Evolutionary conservation across 306 rosid genomes (phyloP), one percentile per base, ranked within the genome.

Genomic region (Neltuma alba): DNA sequence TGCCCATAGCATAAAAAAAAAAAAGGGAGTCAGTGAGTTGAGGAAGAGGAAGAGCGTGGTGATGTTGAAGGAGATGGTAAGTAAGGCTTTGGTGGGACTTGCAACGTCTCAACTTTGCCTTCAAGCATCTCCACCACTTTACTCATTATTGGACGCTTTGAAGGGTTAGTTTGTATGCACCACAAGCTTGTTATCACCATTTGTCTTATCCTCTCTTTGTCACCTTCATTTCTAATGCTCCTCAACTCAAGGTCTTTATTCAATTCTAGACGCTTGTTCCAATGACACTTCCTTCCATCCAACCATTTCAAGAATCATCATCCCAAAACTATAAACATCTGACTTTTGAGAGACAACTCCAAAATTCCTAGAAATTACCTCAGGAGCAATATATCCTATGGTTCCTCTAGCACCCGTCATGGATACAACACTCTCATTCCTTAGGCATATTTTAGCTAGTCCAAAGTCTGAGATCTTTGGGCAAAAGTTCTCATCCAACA

Each of bases 71-170:
- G 83, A 37, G 74, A 79, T 33, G 86, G 81, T 64, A 60, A 16
- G 62, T 70, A 74, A 23, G 86, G 90, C 38, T 79, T 84, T 23
- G 86, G 84, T 50, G 86, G 88, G 0, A 84, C 25, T 11, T 65
- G 57, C 57, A 82, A 74, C 18, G 41, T 36, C 0, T 70, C 79
- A 1, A 50, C 28, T 31, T 50, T 85, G 0, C 82, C 87, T 74
- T 85, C 89, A 14, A 85, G 50, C 85, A 88, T 80, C 6, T 88
- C 82, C 1, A 83, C 58, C 9, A 85, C 87, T 65, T 23, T 9
- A 13, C 7, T 62, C 44, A 83, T 85, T 0, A 81, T 0, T 7
- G 89, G 85, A 12, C 84, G 20, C 0, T 54, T 10, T 21, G 15
- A 9, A 64, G 42, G 70, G 16, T 34, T 9, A 1, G 70, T 60